Base-by-base conservation (phyloP, 192 early-diverging fungal genomes). In the Podila epicladia region DNA sequence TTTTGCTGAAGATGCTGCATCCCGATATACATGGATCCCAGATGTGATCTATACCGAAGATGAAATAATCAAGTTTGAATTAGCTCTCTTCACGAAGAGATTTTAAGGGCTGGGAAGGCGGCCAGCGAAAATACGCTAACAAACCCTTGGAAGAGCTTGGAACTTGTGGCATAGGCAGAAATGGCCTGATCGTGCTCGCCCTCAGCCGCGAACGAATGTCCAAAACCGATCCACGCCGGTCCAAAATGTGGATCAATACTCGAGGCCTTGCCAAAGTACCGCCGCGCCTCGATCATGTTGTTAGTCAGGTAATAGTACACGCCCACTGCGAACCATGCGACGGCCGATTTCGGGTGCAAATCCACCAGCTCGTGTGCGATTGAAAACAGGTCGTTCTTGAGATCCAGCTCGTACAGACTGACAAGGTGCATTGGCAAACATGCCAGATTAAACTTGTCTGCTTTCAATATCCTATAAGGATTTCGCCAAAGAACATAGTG, bases 301-400 rank as follows among this genome's bases (percentile, higher is more conserved):
- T 85, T 75, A 35, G 88, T 88, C 41, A 86, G 67, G 28, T 87
- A 88, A 58, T 97, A 92, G 72, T 97, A 96, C 9, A 87, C 84
- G n/a, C 93, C 95, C 4, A 96, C 92, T 1, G 91, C 90, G 71
- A 87, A 93, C 93, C 94, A 96, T 4, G 93, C 83, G 0, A 91
- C 83, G 0, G 89, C 78, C 4, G 74, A 65, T 57, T 89, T 85
- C 15, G 94, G 89, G 28, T 86, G 88, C 11, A 83, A 74, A 57
- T 93, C 85, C 0, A 93, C 90, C 0, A 97, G 82, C 50, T 92
- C 85, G 69, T 97, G 94, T 1, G 93, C 87, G 26, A 93, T 82
- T 58, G 84, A 78, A 73, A 94, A 96, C 26, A 97, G 85, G 38
- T 91, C 87, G 69, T 90, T 92, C 31, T 87, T 91, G 48, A 74